A percentile compares a stretch with the other conserved stretches of the same genome.
These are phyloP conservation scores for Rubus parviflorus DNA, from an alignment of 306 rosid genomes.

Conservation along the genomic window DNA sequence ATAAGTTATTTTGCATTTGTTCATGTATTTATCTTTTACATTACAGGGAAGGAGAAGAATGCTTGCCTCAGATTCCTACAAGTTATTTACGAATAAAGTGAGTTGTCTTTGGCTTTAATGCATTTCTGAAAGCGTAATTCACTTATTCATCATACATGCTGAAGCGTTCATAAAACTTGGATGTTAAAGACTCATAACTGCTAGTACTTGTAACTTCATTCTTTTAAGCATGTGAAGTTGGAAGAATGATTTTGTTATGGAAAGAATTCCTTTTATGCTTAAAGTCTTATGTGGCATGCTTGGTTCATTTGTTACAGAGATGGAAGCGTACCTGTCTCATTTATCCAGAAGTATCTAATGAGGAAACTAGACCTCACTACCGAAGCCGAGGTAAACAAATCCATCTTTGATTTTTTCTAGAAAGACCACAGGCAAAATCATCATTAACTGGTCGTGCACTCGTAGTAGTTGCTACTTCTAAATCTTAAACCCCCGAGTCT, in stretches of 20 bases:
- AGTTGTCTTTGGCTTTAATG: slow-evolving; percentile 28
- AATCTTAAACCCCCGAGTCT: neutral
- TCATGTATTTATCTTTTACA: slow-evolving; percentile 24
- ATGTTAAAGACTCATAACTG: neutral
- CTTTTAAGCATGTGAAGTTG: neutral
- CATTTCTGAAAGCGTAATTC: neutral
- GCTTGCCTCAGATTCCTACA: slow-evolving; percentile 61
- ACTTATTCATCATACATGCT: neutral
- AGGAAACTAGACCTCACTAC: slow-evolving; percentile 60
- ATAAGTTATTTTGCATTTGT: neutral
- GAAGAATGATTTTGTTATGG: neutral
- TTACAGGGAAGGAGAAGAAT: slow-evolving; percentile 64
- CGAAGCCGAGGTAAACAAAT: slow-evolving; percentile 63
- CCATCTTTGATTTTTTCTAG: neutral
- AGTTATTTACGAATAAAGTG: slow-evolving; percentile 67
- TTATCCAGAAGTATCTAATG: slow-evolving; percentile 59
- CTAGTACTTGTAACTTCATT: neutral
- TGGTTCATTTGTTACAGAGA: slow-evolving; percentile 49
- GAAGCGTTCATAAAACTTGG: neutral
- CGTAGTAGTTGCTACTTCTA: neutral
- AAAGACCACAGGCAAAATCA: neutral
- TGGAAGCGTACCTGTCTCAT: slow-evolving; percentile 59
- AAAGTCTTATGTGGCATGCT: slow-evolving; percentile 18
- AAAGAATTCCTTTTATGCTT: neutral
- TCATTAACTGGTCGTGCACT: neutral